These are phyloP conservation scores for Colletotrichum orchidophilum DNA, from an alignment of 2,329 filamentous ascomycete species.

Conservation along the genomic window DNA sequence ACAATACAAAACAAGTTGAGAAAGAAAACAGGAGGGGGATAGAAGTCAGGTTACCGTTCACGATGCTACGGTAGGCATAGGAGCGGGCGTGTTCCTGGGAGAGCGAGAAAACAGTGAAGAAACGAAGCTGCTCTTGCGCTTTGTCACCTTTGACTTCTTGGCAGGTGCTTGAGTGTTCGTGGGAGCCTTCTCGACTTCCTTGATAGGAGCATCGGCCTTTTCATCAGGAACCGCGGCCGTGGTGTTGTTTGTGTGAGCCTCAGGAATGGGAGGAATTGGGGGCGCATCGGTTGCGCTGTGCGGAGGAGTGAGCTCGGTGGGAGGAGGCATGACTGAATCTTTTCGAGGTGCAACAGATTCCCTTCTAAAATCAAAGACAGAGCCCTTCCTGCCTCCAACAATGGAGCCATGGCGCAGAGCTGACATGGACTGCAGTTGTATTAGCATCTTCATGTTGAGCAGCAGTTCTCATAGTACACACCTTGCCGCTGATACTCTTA, in stretches of 20 bases:
- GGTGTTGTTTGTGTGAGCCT: neutral
- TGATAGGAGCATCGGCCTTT: slow-evolving; percentile 13
- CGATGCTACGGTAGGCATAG: slow-evolving; percentile 1
- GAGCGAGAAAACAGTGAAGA: slow-evolving; percentile 23
- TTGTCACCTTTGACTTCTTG: slow-evolving; percentile 21
- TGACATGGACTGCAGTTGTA: slow-evolving; percentile 8
- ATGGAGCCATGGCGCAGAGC: slow-evolving; percentile 28
- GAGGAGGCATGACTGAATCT: slow-evolving; percentile 2
- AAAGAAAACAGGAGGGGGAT: neutral
- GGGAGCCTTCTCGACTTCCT: slow-evolving; percentile 22
- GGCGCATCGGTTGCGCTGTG: slow-evolving; percentile 30
- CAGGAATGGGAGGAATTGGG: slow-evolving; percentile 21
- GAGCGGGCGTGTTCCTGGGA: slow-evolving; percentile 8
- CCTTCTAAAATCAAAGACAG: slow-evolving; percentile 29
- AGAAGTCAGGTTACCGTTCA: neutral
- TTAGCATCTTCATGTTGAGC: neutral
- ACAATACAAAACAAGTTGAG: slow-evolving; percentile 21
- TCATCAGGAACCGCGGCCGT: neutral
- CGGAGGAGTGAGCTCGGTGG: slow-evolving; percentile 26
- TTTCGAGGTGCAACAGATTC: slow-evolving; percentile 16
- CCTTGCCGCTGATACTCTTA: slow-evolving; percentile 49
- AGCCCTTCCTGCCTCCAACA: slow-evolving; percentile 20
- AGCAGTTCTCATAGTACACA: slow-evolving; percentile 26
- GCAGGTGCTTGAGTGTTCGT: neutral
- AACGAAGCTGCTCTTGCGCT: slow-evolving; percentile 30